Percentiles rank a stretch among this genome's conserved stretches.
These are phyloP conservation scores for Fusarium kyushuense DNA, from an alignment of 2,329 filamentous ascomycete genomes.

Conservation along the genomic window DNA sequence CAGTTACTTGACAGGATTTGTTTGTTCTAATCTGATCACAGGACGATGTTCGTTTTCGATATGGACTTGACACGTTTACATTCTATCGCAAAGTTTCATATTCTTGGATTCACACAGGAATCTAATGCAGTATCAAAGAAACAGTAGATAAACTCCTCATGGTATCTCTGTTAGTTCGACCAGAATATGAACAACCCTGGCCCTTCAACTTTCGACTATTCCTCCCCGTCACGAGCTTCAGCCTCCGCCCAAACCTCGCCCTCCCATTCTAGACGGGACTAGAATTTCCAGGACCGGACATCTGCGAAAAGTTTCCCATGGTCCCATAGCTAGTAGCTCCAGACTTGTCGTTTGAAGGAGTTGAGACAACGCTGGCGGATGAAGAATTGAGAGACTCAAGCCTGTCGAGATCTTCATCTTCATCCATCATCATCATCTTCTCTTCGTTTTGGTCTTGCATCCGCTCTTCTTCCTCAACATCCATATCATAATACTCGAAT, in stretches of 20 bases:
- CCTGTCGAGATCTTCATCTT: background rate
- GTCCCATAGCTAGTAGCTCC: background rate
- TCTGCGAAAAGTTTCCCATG: background rate
- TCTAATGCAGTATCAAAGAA: background rate
- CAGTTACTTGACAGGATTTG: no score
- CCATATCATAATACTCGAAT: background rate
- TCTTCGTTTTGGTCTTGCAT: background rate
- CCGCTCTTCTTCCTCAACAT: background rate
- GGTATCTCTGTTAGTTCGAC: background rate
- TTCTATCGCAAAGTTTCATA: background rate
- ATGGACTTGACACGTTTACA: background rate
- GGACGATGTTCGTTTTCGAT: background rate
- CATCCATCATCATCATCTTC: background rate
- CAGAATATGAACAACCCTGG: background rate
- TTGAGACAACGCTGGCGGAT: background rate
- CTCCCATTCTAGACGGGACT: background rate
- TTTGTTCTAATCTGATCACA: no score
- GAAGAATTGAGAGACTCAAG: no score
- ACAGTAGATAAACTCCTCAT: background rate
- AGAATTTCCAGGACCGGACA: background rate
- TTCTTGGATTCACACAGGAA: background rate
- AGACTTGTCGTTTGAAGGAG: background rate
- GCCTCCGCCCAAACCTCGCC: background rate
- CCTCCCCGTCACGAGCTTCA: background rate
- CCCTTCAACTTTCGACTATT: background rate